These are phyloP conservation scores for Metschnikowia lachancei DNA, from an alignment of 805 yeast species.

Conservation along the genomic window DNA sequence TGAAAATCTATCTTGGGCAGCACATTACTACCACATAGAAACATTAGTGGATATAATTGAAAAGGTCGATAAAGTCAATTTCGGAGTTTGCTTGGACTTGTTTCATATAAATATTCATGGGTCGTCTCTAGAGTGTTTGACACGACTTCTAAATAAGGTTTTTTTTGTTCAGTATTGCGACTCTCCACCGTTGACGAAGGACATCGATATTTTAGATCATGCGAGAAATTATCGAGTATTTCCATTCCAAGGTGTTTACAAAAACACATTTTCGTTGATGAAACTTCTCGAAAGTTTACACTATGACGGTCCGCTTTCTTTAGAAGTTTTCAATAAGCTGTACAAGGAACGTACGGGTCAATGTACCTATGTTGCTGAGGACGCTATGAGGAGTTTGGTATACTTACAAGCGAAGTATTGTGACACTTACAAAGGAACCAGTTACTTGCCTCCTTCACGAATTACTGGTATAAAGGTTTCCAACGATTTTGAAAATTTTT, in stretches of 20 bases:
- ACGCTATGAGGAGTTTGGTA: constrained; percentile 17
- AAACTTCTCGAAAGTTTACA: constrained; percentile 5
- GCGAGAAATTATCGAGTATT: constrained; percentile 3
- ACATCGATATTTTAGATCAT: constrained; percentile 10
- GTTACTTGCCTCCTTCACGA: not conserved
- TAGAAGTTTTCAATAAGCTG: constrained; percentile 19
- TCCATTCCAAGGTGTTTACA: constrained; percentile 4
- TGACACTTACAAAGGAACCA: not conserved
- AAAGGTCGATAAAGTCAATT: constrained; percentile 22
- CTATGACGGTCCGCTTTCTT: constrained; percentile 17
- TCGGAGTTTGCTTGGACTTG: constrained; percentile 29
- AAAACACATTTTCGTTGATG: constrained; percentile 3
- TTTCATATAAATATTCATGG: constrained; percentile 22
- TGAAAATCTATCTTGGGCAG: constrained; percentile 28
- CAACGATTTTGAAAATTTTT: not conserved
- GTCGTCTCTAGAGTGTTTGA: not conserved
- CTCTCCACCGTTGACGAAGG: constrained; percentile 14
- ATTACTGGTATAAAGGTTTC: not conserved
- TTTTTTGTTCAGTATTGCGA: constrained; percentile 29
- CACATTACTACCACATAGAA: constrained; percentile 19
- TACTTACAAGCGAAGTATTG: constrained; percentile 10
- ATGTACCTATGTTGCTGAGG: constrained; percentile 13
- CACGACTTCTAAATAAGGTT: constrained; percentile 16
- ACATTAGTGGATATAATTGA: constrained; percentile 18
- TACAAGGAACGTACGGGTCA: constrained; percentile 8